Evolutionary conservation across 306 rosid genomes (phyloP).

Genomic region (Dalbergia oliveri): DNA sequence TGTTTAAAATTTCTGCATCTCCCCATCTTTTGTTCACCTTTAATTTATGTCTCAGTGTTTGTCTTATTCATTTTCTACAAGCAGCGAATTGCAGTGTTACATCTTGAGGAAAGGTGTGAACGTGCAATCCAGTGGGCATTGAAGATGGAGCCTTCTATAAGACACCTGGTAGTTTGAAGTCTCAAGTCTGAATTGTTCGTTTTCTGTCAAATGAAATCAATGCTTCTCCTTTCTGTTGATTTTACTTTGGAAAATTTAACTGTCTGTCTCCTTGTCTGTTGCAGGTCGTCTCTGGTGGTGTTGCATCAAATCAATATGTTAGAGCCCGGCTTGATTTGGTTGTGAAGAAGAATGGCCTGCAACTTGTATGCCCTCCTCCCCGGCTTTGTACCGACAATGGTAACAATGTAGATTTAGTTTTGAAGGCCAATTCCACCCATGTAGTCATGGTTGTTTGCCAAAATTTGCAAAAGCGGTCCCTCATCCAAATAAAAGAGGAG

Average conservation of each 20-base stretch:
- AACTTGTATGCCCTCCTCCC: conserved; percentile 95
- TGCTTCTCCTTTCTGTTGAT: conserved; percentile 34
- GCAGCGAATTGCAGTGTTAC: conserved; percentile 90
- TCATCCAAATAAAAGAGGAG: neutral
- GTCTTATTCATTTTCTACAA: conserved; percentile 26
- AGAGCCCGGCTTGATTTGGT: conserved; percentile 77
- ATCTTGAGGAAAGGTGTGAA: conserved; percentile 94
- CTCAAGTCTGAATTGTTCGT: conserved; percentile 36
- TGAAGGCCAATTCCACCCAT: conserved; percentile 31
- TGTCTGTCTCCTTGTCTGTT: conserved; percentile 36
- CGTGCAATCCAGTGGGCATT: conserved; percentile 95
- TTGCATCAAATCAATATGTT: conserved; percentile 91
- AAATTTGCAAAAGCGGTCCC: neutral
- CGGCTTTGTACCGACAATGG: conserved; percentile 97
- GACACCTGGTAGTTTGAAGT: conserved; percentile 68
- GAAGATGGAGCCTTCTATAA: conserved; percentile 90
- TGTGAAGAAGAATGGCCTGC: conserved; percentile 72
- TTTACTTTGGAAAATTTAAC: conserved; percentile 26
- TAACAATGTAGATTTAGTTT: conserved; percentile 54
- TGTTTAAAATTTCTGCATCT: conserved; percentile 20
- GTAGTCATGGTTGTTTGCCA: neutral
- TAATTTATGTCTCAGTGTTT: conserved; percentile 5
- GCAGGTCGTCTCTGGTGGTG: conserved; percentile 96
- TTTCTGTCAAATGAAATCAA: conserved; percentile 14
- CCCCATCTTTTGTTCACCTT: neutral